Conservation (phyloP, 305 asterid species). For the Fraxinus ornus region DNA sequence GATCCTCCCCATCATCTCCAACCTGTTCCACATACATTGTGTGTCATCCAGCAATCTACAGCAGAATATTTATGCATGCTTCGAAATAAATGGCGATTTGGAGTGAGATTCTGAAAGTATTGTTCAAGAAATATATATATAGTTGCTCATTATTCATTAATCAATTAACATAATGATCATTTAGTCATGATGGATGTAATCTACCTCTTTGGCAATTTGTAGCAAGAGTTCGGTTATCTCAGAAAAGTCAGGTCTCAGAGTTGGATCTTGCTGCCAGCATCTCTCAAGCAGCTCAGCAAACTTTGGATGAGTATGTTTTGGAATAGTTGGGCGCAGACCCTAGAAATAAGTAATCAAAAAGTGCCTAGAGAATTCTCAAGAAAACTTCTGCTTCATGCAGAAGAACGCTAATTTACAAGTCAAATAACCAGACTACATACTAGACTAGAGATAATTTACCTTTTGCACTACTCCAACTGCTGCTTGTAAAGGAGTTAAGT, state of each 20-base stretch:
- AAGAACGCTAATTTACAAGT: neutral
- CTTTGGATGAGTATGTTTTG: constrained; percentile 68
- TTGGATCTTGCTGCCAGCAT: constrained; percentile 94
- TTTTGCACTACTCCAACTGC: constrained; percentile 96
- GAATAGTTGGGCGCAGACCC: constrained; percentile 91
- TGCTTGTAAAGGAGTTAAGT: constrained; percentile 87
- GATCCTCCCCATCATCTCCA: constrained; percentile 68
- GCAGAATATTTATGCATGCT: neutral
- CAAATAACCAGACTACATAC: constrained; percentile 8
- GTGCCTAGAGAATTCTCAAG: neutral
- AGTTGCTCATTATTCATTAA: neutral
- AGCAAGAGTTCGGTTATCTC: constrained; percentile 64
- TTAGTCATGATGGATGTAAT: neutral
- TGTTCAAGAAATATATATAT: neutral
- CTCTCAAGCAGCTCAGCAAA: constrained; percentile 80
- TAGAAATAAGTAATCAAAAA: constrained; percentile 19
- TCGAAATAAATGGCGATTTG: neutral
- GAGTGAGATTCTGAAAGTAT: neutral
- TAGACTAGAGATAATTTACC: constrained; percentile 42
- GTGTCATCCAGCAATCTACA: neutral
- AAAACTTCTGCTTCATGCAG: neutral
- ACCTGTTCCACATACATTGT: constrained; percentile 45
- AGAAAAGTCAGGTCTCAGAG: constrained; percentile 74
- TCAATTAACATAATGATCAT: neutral
- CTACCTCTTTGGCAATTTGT: constrained; percentile 73